phyloP scores from a whole-genome alignment of 805 yeast genomes.

The Candida bentonensis region DNA sequence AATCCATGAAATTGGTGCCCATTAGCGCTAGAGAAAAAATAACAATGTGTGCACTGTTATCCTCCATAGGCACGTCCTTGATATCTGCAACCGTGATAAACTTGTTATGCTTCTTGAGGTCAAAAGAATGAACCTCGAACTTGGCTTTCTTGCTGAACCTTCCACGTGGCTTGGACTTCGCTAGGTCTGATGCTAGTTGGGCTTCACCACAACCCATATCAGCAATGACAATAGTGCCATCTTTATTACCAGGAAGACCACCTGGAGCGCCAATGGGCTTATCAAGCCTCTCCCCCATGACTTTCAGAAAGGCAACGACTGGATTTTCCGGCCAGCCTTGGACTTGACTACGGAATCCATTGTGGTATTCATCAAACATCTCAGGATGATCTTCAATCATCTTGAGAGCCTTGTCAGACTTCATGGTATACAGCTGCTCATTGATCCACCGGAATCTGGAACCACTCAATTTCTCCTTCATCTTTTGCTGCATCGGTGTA shows the following conservation, averaged over 20 bases:
- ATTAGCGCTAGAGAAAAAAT: slow-evolving; percentile 86
- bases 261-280: slow-evolving; percentile 90
- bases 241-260: slow-evolving; percentile 57
- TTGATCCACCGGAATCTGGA: slow-evolving; percentile 97
- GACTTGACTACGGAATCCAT: slow-evolving; percentile 90
- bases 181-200: slow-evolving; percentile 57
- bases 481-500: slow-evolving; percentile 84
- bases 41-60: slow-evolving; percentile 73
- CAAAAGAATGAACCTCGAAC: slow-evolving; percentile 72
- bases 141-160: slow-evolving; percentile 23
- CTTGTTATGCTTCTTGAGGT: slow-evolving; percentile 75
- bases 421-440: slow-evolving; percentile 84
- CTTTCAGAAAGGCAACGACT: slow-evolving; percentile 73
- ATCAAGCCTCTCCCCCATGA: slow-evolving; percentile 34
- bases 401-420: slow-evolving; percentile 62
- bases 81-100: slow-evolving; percentile 95
- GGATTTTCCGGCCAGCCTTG: slow-evolving; percentile 98
- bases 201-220: slow-evolving; percentile 99
- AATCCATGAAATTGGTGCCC: slow-evolving; percentile 95
- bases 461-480: slow-evolving; percentile 90
- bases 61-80: slow-evolving; percentile 70
- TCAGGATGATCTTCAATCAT: slow-evolving; percentile 71
- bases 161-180: slow-evolving; percentile 21
- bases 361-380: slow-evolving; percentile 86
- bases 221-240: slow-evolving; percentile 62